Evolutionary conservation across 2,329 filamentous ascomycete species (phyloP).

Genomic region (Chaetomium strumarium): DNA sequence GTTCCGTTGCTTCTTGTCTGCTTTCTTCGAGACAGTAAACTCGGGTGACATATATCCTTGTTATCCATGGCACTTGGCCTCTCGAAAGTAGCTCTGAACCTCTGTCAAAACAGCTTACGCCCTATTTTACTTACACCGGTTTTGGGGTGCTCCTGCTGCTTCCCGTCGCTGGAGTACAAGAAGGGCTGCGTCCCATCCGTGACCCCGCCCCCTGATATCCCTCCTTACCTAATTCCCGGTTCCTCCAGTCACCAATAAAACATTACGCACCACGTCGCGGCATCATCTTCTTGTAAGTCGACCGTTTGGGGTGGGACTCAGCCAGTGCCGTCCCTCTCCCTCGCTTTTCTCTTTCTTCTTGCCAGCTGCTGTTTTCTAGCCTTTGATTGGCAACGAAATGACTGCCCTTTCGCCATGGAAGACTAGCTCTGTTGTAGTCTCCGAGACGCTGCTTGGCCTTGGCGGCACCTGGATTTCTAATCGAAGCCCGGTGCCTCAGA

Average conservation of each 20-base stretch:
- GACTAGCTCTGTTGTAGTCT: background rate
- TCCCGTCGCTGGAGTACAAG: constrained; percentile 11
- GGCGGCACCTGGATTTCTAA: constrained; percentile 15
- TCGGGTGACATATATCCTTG: too few relatives aligned
- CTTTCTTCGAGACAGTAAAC: too few relatives aligned
- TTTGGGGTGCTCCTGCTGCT: background rate
- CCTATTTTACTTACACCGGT: constrained; percentile 2
- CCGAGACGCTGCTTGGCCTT: background rate
- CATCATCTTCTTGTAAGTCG: constrained; percentile 15
- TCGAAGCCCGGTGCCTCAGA: constrained; percentile 1
- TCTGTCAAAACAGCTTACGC: constrained; percentile 1
- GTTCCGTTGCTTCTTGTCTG: too few relatives aligned
- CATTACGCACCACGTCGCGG: constrained; percentile 7
- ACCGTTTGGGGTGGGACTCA: background rate
- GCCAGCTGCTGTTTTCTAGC: background rate
- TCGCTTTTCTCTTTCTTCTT: background rate
- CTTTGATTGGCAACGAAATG: background rate
- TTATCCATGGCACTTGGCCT: too few relatives aligned
- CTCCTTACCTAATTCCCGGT: constrained; percentile 21
- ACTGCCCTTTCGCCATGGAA: background rate
- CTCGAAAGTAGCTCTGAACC: too few relatives aligned
- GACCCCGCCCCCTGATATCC: constrained; percentile 9
- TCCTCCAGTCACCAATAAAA: constrained; percentile 7
- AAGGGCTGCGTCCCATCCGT: constrained; percentile 12
- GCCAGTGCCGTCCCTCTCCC: constrained; percentile 2